A percentile compares a stretch with the other conserved stretches of the same genome.
Evolutionary conservation across 208 protist species (phyloP).

Genomic region (Trypanosoma avium): DNA sequence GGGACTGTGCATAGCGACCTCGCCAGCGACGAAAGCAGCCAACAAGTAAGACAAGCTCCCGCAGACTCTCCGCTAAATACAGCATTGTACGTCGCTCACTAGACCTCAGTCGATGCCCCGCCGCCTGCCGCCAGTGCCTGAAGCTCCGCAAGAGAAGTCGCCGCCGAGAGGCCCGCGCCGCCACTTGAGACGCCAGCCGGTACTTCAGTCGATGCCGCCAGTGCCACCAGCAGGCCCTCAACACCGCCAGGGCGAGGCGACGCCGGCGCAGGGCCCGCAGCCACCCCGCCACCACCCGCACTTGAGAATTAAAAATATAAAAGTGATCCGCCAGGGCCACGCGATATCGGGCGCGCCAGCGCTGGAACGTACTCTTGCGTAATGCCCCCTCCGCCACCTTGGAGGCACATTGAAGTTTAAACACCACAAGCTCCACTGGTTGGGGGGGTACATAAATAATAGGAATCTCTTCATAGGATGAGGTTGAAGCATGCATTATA

Average conservation of each 20-base stretch:
- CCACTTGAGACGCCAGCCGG: constrained; percentile 11
- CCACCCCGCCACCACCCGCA: constrained; percentile 23
- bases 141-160: constrained; percentile 2
- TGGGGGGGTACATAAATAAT: constrained; percentile 13
- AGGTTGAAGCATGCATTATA: no score
- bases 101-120: constrained; percentile 5
- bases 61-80: constrained; percentile 64
- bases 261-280: constrained; percentile 22
- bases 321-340: constrained; percentile 18
- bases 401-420: constrained; percentile 24
- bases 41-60: constrained; percentile 63
- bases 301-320: constrained; percentile 24
- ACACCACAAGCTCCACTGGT: constrained; percentile 10
- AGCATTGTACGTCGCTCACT: constrained; percentile 16
- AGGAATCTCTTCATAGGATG: constrained; percentile 14
- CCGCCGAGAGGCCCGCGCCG: constrained; percentile 21
- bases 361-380: neutral
- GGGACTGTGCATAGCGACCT: constrained; percentile 26
- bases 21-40: constrained; percentile 67
- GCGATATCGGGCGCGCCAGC: constrained; percentile 8
- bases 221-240: constrained; percentile 15
- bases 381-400: constrained; percentile 12
- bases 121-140: constrained; percentile 21
- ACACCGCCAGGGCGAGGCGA: constrained; percentile 1
- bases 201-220: constrained; percentile 23